phyloP scores from a whole-genome alignment of 1,284 basidiomycete genomes.

The Austroboletus niveus region DNA sequence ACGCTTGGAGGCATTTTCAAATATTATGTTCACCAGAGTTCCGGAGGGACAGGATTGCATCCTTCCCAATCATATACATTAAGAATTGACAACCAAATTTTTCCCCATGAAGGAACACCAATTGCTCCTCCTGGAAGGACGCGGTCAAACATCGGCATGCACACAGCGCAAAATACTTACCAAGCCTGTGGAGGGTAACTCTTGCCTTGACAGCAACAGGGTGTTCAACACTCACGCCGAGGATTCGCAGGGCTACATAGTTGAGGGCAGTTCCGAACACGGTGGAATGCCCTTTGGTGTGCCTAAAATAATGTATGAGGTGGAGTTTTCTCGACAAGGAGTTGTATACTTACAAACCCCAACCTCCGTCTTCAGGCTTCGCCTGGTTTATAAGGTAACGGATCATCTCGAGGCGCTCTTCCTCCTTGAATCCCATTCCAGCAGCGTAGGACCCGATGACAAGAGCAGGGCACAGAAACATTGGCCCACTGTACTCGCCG shows the following conservation, averaged over 20 bases:
- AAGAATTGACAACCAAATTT: slow-evolving; percentile 93
- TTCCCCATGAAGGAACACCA: slow-evolving; percentile 91
- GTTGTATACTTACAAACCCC: slow-evolving; percentile 81
- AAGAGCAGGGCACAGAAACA: slow-evolving; percentile 90
- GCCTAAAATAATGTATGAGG: slow-evolving; percentile 61
- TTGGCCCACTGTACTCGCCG: slow-evolving; percentile 88
- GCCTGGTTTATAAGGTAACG: slow-evolving; percentile 85
- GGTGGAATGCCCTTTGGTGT: slow-evolving; percentile 90
- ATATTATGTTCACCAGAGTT: slow-evolving; percentile 70
- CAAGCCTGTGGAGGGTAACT: no score
- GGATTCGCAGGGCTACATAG: slow-evolving; percentile 82
- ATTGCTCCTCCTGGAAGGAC: slow-evolving; percentile 69
- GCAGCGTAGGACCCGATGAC: slow-evolving; percentile 93
- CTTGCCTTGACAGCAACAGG: slow-evolving; percentile 79
- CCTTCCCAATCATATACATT: slow-evolving; percentile 98
- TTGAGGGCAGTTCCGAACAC: slow-evolving; percentile 96
- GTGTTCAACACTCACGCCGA: slow-evolving; percentile 83
- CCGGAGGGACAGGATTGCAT: slow-evolving; percentile 89
- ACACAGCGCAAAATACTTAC: no score
- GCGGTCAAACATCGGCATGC: no score
- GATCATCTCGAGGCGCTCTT: slow-evolving; percentile 87
- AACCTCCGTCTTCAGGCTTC: slow-evolving; percentile 80
- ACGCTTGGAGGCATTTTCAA: neutral
- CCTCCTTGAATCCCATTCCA: slow-evolving; percentile 72
- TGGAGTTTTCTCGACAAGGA: neutral